phyloP scores from a whole-genome alignment of 805 yeast genomes.

The Candida vaughaniae region DNA sequence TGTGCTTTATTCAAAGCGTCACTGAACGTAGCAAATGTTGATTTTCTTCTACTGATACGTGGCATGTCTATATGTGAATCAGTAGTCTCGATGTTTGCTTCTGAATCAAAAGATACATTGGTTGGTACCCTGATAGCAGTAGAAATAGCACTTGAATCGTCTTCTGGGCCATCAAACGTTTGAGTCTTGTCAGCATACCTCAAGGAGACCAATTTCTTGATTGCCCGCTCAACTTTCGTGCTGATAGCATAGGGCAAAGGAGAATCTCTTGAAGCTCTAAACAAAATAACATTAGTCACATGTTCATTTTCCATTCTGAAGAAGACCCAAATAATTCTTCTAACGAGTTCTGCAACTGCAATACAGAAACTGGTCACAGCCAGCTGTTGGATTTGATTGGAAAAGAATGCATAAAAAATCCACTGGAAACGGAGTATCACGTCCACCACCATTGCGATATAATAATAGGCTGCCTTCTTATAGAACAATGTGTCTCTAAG shows the following conservation, averaged over 20 bases:
- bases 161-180: not conserved
- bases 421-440: slow-evolving; percentile 82
- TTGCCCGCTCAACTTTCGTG: slow-evolving; percentile 33
- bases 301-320: slow-evolving; percentile 97
- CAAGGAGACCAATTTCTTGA: slow-evolving; percentile 34
- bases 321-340: slow-evolving; percentile 87
- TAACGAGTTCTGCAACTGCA: slow-evolving; percentile 75
- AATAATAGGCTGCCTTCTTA: slow-evolving; percentile 51
- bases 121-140: slow-evolving; percentile 9
- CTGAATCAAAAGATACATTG: slow-evolving; percentile 9
- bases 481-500: slow-evolving; percentile 73
- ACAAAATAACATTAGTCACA: slow-evolving; percentile 80
- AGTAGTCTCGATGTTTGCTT: slow-evolving; percentile 6
- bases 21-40: slow-evolving; percentile 44
- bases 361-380: slow-evolving; percentile 82
- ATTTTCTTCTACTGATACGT: slow-evolving; percentile 4
- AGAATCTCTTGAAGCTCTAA: slow-evolving; percentile 84
- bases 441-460: slow-evolving; percentile 71
- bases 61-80: slow-evolving; percentile 2
- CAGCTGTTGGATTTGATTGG: slow-evolving; percentile 77
- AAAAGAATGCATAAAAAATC: slow-evolving; percentile 84
- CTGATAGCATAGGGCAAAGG: slow-evolving; percentile 73
- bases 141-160: slow-evolving; percentile 6
- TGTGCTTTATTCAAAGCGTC: slow-evolving; percentile 72
- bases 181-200: slow-evolving; percentile 18